A percentile compares a stretch with the other conserved stretches of the same genome.
phyloP scores from a whole-genome alignment of 2,329 filamentous ascomycete genomes.

The Aspergillus sp. region DNA sequence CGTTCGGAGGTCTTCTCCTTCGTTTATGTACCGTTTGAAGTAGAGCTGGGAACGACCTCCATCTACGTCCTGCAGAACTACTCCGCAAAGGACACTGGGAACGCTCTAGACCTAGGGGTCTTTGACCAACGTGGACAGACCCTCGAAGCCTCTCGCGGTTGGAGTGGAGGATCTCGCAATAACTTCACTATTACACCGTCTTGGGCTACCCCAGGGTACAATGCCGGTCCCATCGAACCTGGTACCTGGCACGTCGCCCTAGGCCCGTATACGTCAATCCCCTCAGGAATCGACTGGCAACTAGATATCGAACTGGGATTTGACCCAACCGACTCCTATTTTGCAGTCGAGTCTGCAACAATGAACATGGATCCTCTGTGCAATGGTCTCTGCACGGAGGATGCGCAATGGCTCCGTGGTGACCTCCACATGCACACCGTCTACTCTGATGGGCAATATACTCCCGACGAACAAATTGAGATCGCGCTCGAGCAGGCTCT shows the following conservation, averaged over 20 bases:
- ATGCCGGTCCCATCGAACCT: not conserved
- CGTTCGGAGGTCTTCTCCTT: slow-evolving; percentile 20
- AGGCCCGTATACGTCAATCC: not conserved
- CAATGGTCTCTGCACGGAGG: not conserved
- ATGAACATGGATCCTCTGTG: not conserved
- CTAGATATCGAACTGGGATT: not conserved
- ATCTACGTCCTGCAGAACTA: not conserved
- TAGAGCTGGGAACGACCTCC: not conserved
- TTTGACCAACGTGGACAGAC: not conserved
- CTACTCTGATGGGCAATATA: not conserved
- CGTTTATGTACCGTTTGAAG: slow-evolving; percentile 15
- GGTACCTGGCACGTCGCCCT: not conserved
- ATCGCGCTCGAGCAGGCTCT: not conserved
- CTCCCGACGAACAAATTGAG: not conserved
- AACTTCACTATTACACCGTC: not conserved
- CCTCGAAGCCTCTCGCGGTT: not conserved
- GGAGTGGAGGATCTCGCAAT: not conserved
- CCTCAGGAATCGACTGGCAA: not conserved
- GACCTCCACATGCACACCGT: not conserved
- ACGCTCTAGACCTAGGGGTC: not conserved
- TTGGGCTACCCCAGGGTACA: not conserved
- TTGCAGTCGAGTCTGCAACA: not conserved
- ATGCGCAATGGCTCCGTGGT: not conserved
- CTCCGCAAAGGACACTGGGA: not conserved
- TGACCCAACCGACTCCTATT: not conserved